Conservation (phyloP, 129 eudicot genomes). For the Flaveria sonorensis region DNA sequence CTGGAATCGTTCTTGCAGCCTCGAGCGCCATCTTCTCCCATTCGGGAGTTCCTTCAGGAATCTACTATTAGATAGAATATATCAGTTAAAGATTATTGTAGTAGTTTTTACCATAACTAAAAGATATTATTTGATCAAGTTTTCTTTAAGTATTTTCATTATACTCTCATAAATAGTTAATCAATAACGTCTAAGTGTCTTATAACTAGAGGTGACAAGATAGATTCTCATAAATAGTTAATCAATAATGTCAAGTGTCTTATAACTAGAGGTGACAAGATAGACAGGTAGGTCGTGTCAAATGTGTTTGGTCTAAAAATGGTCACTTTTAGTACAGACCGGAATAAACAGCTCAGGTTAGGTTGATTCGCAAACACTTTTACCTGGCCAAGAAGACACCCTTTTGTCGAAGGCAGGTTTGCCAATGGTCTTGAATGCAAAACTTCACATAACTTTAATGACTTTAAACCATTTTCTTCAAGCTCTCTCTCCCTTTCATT, state of each 20-base stretch:
- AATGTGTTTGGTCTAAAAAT: background rate
- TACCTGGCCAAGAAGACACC: slow-evolving; percentile 93
- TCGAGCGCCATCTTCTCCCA: slow-evolving; percentile 90
- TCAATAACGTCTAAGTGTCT: too few species aligned
- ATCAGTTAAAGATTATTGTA: too few species aligned
- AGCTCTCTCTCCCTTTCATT: slow-evolving; percentile 79
- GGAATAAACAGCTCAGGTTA: background rate
- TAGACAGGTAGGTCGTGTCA: background rate
- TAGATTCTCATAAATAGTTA: too few species aligned
- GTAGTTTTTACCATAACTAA: too few species aligned
- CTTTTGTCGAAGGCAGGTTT: slow-evolving; percentile 86
- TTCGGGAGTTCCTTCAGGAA: slow-evolving; percentile 60
- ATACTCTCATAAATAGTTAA: too few species aligned
- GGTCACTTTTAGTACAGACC: background rate
- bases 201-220: too few species aligned
- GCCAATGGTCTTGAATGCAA: slow-evolving; percentile 92
- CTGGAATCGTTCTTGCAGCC: slow-evolving; percentile 98
- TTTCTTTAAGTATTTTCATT: too few species aligned
- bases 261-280: background rate
- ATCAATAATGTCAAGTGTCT: too few species aligned
- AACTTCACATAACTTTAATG: slow-evolving; percentile 88
- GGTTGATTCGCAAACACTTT: background rate
- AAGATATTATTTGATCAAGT: too few species aligned
- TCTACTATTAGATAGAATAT: slow-evolving; percentile 31
- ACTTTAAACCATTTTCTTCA: slow-evolving; percentile 76